Conservation (phyloP, 2,329 filamentous ascomycete species). For the Corynespora cassiicola region DNA sequence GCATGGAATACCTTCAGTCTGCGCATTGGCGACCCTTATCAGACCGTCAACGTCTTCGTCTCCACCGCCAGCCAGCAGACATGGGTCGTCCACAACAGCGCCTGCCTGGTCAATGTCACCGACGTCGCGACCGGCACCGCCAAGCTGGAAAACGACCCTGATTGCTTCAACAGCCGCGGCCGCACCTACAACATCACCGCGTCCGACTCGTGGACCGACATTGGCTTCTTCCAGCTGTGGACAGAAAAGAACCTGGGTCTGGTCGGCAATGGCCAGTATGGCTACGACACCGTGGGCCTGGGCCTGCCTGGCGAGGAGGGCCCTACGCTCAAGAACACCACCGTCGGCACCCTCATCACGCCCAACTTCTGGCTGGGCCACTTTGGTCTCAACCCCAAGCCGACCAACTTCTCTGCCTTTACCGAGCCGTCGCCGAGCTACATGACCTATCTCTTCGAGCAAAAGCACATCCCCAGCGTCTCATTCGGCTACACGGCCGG, state of each 20-base stretch:
- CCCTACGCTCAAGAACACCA: constrained; percentile 51
- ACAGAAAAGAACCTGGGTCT: constrained; percentile 63
- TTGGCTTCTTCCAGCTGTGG: constrained; percentile 67
- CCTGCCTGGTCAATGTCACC: constrained; percentile 29
- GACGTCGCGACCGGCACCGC: constrained; percentile 56
- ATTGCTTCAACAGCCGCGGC: constrained; percentile 65
- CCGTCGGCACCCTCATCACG: constrained; percentile 48
- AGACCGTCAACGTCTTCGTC: constrained; percentile 63
- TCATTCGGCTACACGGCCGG: constrained; percentile 80
- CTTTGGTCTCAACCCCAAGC: constrained; percentile 56
- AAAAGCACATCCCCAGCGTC: constrained; percentile 70
- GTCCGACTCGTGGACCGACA: constrained; percentile 65
- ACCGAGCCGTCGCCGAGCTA: constrained; percentile 63
- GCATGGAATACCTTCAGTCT: constrained; percentile 73
- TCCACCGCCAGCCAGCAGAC: constrained; percentile 75
- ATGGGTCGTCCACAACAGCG: constrained; percentile 63
- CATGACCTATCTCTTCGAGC: constrained; percentile 58
- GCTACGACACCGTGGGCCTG: constrained; percentile 57
- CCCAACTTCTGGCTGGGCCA: constrained; percentile 54
- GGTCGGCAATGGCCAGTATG: constrained; percentile 69
- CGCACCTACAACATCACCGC: constrained; percentile 60
- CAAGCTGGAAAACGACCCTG: constrained; percentile 22
- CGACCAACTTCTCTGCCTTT: constrained; percentile 59
- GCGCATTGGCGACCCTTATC: constrained; percentile 60
- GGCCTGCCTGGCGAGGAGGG: constrained; percentile 47